A percentile compares a stretch with the other conserved stretches of the same genome.
These are phyloP conservation scores for Takashimella tepidaria DNA, from an alignment of 1,284 basidiomycete species.

Conservation along the genomic window DNA sequence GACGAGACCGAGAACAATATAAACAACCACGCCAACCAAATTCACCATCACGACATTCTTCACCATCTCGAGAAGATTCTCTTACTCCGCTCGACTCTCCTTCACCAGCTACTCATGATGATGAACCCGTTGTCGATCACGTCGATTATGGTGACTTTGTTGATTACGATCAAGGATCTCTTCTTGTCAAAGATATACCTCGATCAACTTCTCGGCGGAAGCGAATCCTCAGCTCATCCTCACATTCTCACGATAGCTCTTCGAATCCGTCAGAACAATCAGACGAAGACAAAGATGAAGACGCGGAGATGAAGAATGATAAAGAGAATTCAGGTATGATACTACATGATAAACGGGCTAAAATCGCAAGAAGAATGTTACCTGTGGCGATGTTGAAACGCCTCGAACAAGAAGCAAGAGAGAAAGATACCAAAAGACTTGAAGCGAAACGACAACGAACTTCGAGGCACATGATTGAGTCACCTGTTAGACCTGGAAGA, in stretches of 20 bases:
- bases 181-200: conserved; percentile 11
- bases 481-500: conserved; percentile 32
- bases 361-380: conserved; percentile 40
- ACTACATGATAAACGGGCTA: conserved; percentile 20
- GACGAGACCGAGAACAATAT: too few species aligned
- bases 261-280: conserved; percentile 1
- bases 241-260: neutral
- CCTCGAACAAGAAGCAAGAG: conserved; percentile 23
- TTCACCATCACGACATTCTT: too few species aligned
- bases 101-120: too few species aligned
- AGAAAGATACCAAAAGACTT: conserved; percentile 7
- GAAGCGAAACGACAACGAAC: conserved; percentile 4
- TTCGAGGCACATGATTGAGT: neutral
- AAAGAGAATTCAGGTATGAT: neutral
- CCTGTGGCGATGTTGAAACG: conserved; percentile 38
- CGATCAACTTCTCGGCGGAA: neutral
- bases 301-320: too few species aligned
- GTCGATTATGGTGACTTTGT: too few species aligned
- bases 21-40: too few species aligned
- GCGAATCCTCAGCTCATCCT: neutral
- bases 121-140: too few species aligned
- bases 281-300: too few species aligned
- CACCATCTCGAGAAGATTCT: too few species aligned
- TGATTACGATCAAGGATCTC: conserved; percentile 2
- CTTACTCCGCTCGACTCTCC: too few species aligned